Percentiles rank a stretch among this genome's conserved stretches.
Conservation (phyloP, 768 basidiomycete species). For the Phanerochaete carnosa region DNA sequence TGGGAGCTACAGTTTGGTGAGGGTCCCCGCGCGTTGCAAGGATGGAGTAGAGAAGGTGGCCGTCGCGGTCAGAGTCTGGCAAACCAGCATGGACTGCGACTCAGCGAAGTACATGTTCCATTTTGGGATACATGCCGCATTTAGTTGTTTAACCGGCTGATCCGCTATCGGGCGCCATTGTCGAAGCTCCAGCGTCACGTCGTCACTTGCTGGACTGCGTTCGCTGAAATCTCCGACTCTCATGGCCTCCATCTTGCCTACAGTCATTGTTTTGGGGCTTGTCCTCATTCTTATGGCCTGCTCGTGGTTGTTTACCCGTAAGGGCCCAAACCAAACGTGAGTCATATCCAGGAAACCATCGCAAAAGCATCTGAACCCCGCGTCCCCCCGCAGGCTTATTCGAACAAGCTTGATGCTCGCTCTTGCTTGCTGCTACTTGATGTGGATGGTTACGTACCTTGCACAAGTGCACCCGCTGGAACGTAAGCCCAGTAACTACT, state of each 20-base stretch:
- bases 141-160: background rate
- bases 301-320: slow-evolving; percentile 70
- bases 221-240: background rate
- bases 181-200: background rate
- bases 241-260: slow-evolving; percentile 72
- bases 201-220: background rate
- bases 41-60: background rate
- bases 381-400: slow-evolving; percentile 55
- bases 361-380: background rate
- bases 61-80: background rate
- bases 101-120: background rate
- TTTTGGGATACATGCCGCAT: background rate
- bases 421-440: slow-evolving; percentile 81
- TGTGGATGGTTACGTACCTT: slow-evolving; percentile 98
- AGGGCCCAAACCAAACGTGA: slow-evolving; percentile 89
- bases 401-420: slow-evolving; percentile 79
- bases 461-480: slow-evolving; percentile 92
- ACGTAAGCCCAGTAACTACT: slow-evolving; percentile 38
- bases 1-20: background rate
- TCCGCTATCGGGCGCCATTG: background rate
- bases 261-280: slow-evolving; percentile 63
- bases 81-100: background rate
- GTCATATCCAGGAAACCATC: slow-evolving; percentile 20
- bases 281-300: slow-evolving; percentile 61
- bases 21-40: background rate